phyloP scores from a whole-genome alignment of 2,329 filamentous ascomycete species.

The Tolypocladium paradoxum region DNA sequence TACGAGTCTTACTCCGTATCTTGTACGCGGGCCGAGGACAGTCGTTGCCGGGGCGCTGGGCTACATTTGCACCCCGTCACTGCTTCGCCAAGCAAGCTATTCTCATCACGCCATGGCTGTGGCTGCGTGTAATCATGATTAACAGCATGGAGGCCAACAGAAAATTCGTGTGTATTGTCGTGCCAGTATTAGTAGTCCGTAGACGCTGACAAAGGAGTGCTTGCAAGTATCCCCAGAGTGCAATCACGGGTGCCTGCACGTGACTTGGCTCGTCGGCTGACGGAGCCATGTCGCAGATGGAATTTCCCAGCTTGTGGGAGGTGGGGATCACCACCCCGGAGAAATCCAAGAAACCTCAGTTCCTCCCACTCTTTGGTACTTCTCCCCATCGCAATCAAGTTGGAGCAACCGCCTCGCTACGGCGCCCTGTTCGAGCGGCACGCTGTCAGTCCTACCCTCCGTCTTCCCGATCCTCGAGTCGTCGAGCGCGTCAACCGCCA shows the following conservation, averaged over 20 bases:
- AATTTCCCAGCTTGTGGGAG: not conserved
- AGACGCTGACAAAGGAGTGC: not conserved
- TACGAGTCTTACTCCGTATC: no score
- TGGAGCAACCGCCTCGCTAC: not conserved
- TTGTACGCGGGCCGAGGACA: not conserved
- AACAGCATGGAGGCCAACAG: no score
- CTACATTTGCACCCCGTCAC: not conserved
- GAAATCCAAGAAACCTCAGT: not conserved
- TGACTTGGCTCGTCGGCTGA: slow-evolving; percentile 1
- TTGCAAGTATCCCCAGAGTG: no score
- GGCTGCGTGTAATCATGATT: not conserved
- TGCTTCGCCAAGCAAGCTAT: not conserved
- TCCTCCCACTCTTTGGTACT: not conserved
- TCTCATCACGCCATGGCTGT: not conserved
- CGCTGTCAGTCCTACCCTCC: not conserved
- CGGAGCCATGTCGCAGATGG: not conserved
- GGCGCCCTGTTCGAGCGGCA: not conserved
- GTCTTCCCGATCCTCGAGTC: not conserved
- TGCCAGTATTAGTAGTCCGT: no score
- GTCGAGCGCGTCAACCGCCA: not conserved
- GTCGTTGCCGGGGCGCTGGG: not conserved
- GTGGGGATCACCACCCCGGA: not conserved
- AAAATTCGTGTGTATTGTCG: not conserved
- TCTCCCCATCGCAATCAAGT: not conserved
- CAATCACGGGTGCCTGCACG: slow-evolving; percentile 1